Conservation (phyloP, 306 rosid species). For the Casuarina glauca region DNA sequence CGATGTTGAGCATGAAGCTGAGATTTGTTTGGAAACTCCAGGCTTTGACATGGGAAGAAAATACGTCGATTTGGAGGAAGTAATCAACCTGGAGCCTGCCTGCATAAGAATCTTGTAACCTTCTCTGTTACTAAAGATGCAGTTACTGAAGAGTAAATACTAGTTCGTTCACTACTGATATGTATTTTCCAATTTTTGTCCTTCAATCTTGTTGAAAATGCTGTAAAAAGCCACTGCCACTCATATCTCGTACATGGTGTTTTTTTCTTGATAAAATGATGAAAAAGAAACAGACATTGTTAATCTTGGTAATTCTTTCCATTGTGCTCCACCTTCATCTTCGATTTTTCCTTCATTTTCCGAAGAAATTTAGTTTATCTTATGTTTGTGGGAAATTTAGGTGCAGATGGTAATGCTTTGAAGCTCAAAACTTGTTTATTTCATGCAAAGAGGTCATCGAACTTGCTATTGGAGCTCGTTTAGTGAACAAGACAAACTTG, state of each 20-base stretch:
- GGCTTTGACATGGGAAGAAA: slow-evolving; percentile 32
- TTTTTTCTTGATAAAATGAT: not conserved
- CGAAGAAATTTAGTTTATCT: not conserved
- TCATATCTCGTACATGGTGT: slow-evolving; percentile 14
- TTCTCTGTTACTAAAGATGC: slow-evolving; percentile 1
- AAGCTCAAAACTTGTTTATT: not conserved
- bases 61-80: slow-evolving; percentile 27
- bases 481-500: not conserved
- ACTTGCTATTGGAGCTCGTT: not conserved
- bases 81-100: slow-evolving; percentile 28
- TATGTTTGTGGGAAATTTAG: not conserved
- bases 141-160: slow-evolving; percentile 12
- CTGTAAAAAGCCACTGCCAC: slow-evolving; percentile 34
- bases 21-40: slow-evolving; percentile 13
- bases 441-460: not conserved
- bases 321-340: not conserved
- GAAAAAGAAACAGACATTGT: not conserved
- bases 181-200: slow-evolving; percentile 30
- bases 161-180: slow-evolving; percentile 25
- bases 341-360: not conserved
- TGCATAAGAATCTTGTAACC: slow-evolving; percentile 22
- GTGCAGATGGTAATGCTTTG: not conserved
- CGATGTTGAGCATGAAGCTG: slow-evolving; percentile 18
- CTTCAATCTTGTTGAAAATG: slow-evolving; percentile 21
- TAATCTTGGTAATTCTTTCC: not conserved